A percentile compares a stretch with the other conserved stretches of the same genome.
Conservation (phyloP, 1,284 basidiomycete genomes). For the Trichosporon faecale region DNA sequence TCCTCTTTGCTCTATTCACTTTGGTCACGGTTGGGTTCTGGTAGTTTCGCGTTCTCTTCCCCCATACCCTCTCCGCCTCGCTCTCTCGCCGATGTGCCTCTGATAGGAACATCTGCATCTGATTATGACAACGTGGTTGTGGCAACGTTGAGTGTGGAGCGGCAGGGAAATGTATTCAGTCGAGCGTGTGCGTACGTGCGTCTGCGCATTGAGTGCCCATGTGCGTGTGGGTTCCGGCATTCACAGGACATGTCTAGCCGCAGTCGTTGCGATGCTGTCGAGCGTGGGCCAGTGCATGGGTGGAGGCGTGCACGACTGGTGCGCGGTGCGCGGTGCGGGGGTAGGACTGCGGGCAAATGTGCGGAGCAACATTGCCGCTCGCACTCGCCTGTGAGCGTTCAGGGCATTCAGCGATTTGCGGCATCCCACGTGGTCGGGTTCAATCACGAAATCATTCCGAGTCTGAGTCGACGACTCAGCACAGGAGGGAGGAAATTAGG, state of each 20-base stretch:
- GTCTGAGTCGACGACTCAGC: slow-evolving; percentile 1
- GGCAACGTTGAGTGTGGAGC: neutral
- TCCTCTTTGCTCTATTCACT: neutral
- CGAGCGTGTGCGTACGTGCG: neutral
- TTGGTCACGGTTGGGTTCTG: neutral
- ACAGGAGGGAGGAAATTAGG: neutral
- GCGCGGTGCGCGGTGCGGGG: neutral
- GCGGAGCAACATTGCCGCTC: slow-evolving; percentile 8
- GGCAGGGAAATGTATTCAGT: neutral
- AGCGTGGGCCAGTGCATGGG: neutral
- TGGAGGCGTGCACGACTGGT: neutral
- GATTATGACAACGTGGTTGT: neutral
- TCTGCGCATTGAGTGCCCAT: neutral
- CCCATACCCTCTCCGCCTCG: neutral
- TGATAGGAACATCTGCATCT: slow-evolving; percentile 6
- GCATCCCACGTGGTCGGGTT: slow-evolving; percentile 3
- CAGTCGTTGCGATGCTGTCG: neutral
- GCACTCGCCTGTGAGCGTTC: neutral
- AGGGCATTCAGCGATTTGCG: neutral
- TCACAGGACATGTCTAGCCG: neutral
- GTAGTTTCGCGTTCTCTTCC: neutral
- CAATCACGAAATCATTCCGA: slow-evolving; percentile 10
- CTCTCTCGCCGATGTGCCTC: neutral
- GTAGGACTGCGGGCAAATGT: neutral
- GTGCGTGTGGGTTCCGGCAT: neutral